A percentile compares a stretch with the other conserved stretches of the same genome.
phyloP scores from a whole-genome alignment of 768 basidiomycete species.

The Boletus barrowsii region DNA sequence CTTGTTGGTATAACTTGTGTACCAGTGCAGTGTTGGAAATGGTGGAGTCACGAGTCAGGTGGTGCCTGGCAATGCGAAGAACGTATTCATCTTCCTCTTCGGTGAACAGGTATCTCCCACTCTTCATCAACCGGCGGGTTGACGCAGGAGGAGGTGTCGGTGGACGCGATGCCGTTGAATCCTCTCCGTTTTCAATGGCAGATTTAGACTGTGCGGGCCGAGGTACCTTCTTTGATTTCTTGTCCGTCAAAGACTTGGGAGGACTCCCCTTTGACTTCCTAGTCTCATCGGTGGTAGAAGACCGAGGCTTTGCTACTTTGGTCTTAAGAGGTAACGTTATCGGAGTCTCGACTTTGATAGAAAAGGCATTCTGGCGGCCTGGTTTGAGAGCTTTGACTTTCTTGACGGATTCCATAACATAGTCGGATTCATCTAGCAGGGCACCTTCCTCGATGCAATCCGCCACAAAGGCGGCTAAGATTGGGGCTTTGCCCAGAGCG shows the following conservation, averaged over 20 bases:
- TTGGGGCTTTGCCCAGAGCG: conserved; percentile 40
- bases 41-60: conserved; percentile 47
- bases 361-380: conserved; percentile 19
- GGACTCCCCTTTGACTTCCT: conserved; percentile 4
- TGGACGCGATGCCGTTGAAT: conserved; percentile 23
- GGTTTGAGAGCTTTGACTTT: conserved; percentile 24
- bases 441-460: conserved; percentile 46
- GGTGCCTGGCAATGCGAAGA: conserved; percentile 40
- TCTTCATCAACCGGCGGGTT: conserved; percentile 26
- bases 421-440: conserved; percentile 45
- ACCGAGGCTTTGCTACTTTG: conserved; percentile 5
- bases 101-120: conserved; percentile 45
- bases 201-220: background rate
- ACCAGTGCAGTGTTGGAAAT: conserved; percentile 39
- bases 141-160: conserved; percentile 46
- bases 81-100: conserved; percentile 50
- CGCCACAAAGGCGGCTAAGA: conserved; percentile 51
- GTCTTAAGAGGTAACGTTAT: background rate
- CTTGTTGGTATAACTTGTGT: conserved; percentile 44
- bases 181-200: background rate
- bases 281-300: conserved; percentile 2
- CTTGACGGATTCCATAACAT: conserved; percentile 37
- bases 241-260: conserved; percentile 2
- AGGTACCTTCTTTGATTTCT: conserved; percentile 7
- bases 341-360: conserved; percentile 11